Evolutionary conservation across 2,329 filamentous ascomycete species (phyloP).

Genomic region (Aspergillus aculeatinus): DNA sequence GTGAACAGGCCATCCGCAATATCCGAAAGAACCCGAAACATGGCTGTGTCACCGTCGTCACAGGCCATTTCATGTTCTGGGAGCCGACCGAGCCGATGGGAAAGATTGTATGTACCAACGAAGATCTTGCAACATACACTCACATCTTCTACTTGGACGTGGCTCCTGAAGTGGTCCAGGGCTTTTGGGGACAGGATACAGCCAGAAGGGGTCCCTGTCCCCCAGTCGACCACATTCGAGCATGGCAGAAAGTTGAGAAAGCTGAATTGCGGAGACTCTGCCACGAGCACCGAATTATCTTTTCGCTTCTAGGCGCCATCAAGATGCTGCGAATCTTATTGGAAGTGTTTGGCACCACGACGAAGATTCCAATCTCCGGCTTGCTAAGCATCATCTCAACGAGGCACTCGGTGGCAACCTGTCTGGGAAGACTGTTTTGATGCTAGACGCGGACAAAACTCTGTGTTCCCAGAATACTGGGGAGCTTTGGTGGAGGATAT

Average conservation of each 20-base stretch:
- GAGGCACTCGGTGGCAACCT: slow-evolving; percentile 23
- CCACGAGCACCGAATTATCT: slow-evolving; percentile 48
- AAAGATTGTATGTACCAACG: slow-evolving; percentile 42
- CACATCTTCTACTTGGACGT: slow-evolving; percentile 60
- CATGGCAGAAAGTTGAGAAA: slow-evolving; percentile 53
- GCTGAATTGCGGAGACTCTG: slow-evolving; percentile 47
- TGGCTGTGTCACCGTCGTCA: slow-evolving; percentile 46
- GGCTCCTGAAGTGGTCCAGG: slow-evolving; percentile 35
- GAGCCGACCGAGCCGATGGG: slow-evolving; percentile 13
- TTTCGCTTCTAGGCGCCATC: slow-evolving; percentile 27
- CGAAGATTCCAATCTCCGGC: slow-evolving; percentile 41
- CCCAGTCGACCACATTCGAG: slow-evolving; percentile 41
- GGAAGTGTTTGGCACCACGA: slow-evolving; percentile 41
- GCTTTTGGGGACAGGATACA: slow-evolving; percentile 42
- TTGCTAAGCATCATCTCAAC: slow-evolving; percentile 36
- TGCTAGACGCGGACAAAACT: slow-evolving; percentile 61
- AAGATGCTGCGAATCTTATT: not conserved
- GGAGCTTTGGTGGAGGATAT: slow-evolving; percentile 13
- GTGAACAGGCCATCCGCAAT: not conserved
- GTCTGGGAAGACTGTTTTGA: slow-evolving; percentile 47
- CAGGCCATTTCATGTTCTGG: slow-evolving; percentile 60
- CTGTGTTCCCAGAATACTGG: slow-evolving; percentile 41
- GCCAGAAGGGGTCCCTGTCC: slow-evolving; percentile 33
- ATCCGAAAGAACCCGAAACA: not conserved
- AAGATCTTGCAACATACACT: slow-evolving; percentile 51